Base-by-base conservation (phyloP, 495 filamentous ascomycete species). In the Massariosphaeria phaeospora region DNA sequence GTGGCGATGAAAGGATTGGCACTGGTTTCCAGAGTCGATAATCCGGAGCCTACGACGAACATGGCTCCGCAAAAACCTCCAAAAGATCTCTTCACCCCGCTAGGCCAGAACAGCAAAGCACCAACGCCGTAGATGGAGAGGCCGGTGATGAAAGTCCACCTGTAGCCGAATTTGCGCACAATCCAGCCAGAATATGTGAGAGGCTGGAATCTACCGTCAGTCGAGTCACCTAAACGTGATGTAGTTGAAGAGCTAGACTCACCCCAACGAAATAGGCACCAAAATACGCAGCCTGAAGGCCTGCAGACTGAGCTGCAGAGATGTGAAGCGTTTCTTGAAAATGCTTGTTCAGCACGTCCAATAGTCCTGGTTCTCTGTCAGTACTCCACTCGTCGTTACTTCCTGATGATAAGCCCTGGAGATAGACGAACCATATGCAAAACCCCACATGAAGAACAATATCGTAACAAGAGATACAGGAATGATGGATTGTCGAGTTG, bases 1-100 rank as follows among this genome's bases (percentile, higher is more conserved):
- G 65, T 72, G 47, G 84, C 74, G 57, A 89, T 71, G 70, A 84
- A 88, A 31, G 83, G 82, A 66, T 89, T 83, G 13, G 85, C 85
- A 9, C 79, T 76, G 1, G 85, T 88, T 61, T 90, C 85, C 41
- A 90, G 77, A 2, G 82, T 81, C 2, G 78, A 79, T 0, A 90
- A 73, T 9, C 85, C 84, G 45, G 75, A 73, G 2, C 85, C 84
- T 43, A 88, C 80, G 48, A 88, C 76, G 65, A 88, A 85, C 57
- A 83, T 82, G 61, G 75, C 73, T 17, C 76, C 79, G 65, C 84
- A 85, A 67, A 88, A 88, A 26, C 84, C 85, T 25, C 74, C 79
- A 64, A 87, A 88, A 20, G 79, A 81, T n/a, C 72, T 67, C 24
- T 81, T 73, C 20, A 81, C 63, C 18, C 71, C 75, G 4, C 71